phyloP scores from a whole-genome alignment of 2,329 filamentous ascomycete species.

The Neurospora sp. region DNA sequence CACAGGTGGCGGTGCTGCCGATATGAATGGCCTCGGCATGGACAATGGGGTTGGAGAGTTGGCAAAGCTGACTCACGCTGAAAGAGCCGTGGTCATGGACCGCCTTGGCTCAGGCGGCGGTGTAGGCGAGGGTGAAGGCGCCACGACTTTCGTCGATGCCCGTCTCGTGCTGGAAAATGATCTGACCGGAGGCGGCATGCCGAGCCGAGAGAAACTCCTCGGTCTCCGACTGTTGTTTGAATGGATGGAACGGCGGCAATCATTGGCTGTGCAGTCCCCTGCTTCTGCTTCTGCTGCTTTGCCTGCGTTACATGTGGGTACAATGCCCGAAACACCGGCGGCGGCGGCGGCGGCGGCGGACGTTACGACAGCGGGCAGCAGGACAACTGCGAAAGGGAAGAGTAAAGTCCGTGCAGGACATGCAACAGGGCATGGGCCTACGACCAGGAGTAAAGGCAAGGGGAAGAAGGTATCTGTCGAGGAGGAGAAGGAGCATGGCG shows the following conservation, averaged over 20 bases:
- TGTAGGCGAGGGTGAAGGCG: slow-evolving; percentile 31
- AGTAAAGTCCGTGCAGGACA: slow-evolving; percentile 8
- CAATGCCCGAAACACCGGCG: not conserved
- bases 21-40: not conserved
- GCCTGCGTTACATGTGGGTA: slow-evolving; percentile 13
- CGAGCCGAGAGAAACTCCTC: slow-evolving; percentile 30
- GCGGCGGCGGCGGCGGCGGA: not conserved
- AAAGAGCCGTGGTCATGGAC: slow-evolving; percentile 53
- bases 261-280: not conserved
- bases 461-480: slow-evolving; percentile 15
- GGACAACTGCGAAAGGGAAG: slow-evolving; percentile 14
- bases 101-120: slow-evolving; percentile 35
- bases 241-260: slow-evolving; percentile 39
- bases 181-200: slow-evolving; percentile 25
- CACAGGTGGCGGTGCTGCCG: not conserved
- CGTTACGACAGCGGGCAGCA: slow-evolving; percentile 12
- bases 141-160: slow-evolving; percentile 51
- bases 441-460: not conserved
- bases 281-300: not conserved
- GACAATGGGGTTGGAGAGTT: slow-evolving; percentile 22
- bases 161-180: slow-evolving; percentile 54
- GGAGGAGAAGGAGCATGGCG: not conserved
- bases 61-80: slow-evolving; percentile 48
- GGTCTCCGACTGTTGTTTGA: slow-evolving; percentile 44
- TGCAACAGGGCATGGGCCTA: not conserved